Conservation (phyloP, 176 grass and related monocot genomes). For the Poa annua region DNA sequence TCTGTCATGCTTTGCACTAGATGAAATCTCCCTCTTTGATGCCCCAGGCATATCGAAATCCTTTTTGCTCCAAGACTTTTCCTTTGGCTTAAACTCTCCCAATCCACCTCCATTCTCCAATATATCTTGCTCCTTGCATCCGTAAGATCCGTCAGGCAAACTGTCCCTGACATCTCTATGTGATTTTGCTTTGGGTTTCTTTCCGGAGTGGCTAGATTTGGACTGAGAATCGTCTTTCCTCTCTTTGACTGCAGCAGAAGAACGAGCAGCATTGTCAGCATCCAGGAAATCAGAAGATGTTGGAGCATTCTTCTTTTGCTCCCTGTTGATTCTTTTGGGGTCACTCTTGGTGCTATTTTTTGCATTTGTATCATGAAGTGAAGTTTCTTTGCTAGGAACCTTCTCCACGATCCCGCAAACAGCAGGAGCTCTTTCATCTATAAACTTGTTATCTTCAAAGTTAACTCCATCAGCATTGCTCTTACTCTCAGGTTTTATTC, state of each 20-base stretch:
- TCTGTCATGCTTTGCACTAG: conserved; percentile 57
- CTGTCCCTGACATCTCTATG: conserved; percentile 51
- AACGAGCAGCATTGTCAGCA: conserved; percentile 45
- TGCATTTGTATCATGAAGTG: conserved; percentile 44
- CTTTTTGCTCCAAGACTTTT: conserved; percentile 58
- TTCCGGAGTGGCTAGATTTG: conserved; percentile 61
- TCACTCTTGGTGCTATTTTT: conserved; percentile 59
- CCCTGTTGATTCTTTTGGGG: conserved; percentile 60
- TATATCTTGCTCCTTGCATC: conserved; percentile 36
- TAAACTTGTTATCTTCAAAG: conserved; percentile 52
- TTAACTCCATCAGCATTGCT: conserved; percentile 45
- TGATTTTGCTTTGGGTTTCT: conserved; percentile 61
- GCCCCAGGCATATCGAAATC: conserved; percentile 52
- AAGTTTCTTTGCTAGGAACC: conserved; percentile 56
- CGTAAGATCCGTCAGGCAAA: conserved; percentile 45
- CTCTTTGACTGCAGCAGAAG: conserved; percentile 57
- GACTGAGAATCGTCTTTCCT: conserved; percentile 58
- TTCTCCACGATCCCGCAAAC: conserved; percentile 46
- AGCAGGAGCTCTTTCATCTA: conserved; percentile 58
- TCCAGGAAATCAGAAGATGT: conserved; percentile 55
- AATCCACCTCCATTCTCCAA: conserved; percentile 59
- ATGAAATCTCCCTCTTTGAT: conserved; percentile 56
- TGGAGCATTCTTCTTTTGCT: conserved; percentile 53
- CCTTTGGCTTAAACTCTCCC: conserved; percentile 47
- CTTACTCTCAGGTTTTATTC: conserved; percentile 64